Evolutionary conservation across 2,329 filamentous ascomycete species (phyloP).

Genomic region (Parastagonospora nodorum): DNA sequence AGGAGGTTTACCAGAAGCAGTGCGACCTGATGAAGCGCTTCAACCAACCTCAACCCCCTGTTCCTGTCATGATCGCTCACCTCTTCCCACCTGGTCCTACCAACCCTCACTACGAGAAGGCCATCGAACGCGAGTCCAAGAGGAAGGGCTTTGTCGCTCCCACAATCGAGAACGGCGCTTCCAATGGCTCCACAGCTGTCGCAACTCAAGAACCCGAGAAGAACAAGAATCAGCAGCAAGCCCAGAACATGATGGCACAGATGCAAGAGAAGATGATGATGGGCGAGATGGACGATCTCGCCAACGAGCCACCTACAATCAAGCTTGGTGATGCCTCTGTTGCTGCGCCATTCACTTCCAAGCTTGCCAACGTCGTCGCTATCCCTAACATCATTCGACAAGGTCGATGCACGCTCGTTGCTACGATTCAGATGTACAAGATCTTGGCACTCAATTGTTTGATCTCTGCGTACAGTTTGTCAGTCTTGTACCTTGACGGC

Average conservation of each 20-base stretch:
- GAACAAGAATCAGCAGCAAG: constrained; percentile 83
- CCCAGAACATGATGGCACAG: constrained; percentile 84
- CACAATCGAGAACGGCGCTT: constrained; percentile 46
- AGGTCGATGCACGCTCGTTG: constrained; percentile 94
- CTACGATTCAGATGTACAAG: constrained; percentile 99
- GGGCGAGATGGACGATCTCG: constrained; percentile 71
- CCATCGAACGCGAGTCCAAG: constrained; percentile 82
- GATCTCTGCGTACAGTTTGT: constrained; percentile 96
- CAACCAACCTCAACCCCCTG: constrained; percentile 90
- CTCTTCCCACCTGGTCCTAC: constrained; percentile 87
- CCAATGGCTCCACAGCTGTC: constrained; percentile 52
- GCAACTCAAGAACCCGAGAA: constrained; percentile 66
- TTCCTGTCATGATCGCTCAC: constrained; percentile 90
- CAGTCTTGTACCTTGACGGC: constrained; percentile 93
- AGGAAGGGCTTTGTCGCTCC: constrained; percentile 71
- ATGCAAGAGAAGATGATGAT: constrained; percentile 83
- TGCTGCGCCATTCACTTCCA: constrained; percentile 95
- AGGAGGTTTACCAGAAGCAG: constrained; percentile 98
- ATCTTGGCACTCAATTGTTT: constrained; percentile 97
- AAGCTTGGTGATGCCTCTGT: constrained; percentile 98
- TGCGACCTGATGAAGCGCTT: constrained; percentile 88
- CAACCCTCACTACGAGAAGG: constrained; percentile 94
- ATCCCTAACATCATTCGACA: constrained; percentile 98
- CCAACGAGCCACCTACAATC: constrained; percentile 89
- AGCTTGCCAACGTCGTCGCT: constrained; percentile 93